phyloP scores from a whole-genome alignment of 805 yeast species.

The Lachancea kluyveri region DNA sequence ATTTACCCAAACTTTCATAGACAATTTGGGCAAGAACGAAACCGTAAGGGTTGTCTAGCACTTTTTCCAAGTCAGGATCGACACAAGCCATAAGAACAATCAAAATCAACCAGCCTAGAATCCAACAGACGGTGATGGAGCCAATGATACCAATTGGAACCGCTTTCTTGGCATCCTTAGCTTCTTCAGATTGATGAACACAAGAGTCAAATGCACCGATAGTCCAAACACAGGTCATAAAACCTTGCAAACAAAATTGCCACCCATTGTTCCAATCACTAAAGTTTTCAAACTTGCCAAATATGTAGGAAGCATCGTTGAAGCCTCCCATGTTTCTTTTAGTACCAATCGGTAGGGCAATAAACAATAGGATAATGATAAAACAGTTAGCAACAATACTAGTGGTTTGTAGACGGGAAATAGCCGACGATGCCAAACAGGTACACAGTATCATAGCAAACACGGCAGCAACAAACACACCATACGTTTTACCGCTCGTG shows the following conservation, averaged over 20 bases:
- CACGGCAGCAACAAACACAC: conserved; percentile 53
- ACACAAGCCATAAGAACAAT: conserved; percentile 50
- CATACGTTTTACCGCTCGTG: conserved; percentile 47
- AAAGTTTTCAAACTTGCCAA: conserved; percentile 42
- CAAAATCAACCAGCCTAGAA: conserved; percentile 49
- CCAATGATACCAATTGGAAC: conserved; percentile 60
- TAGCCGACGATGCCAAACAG: conserved; percentile 44
- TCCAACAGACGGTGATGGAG: conserved; percentile 48
- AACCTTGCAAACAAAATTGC: conserved; percentile 42
- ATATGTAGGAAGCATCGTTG: conserved; percentile 47
- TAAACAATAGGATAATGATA: conserved; percentile 44
- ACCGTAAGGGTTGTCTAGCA: conserved; percentile 43
- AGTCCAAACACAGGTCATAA: conserved; percentile 68
- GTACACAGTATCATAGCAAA: conserved; percentile 43
- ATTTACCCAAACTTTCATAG: conserved; percentile 52
- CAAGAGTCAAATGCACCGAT: conserved; percentile 68
- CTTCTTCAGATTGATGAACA: conserved; percentile 72
- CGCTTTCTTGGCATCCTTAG: conserved; percentile 51
- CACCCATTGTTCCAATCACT: conserved; percentile 54
- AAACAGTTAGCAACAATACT: conserved; percentile 48
- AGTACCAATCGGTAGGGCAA: conserved; percentile 57
- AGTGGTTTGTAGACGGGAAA: conserved; percentile 49
- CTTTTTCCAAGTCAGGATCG: conserved; percentile 35
- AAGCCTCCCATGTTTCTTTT: conserved; percentile 21
- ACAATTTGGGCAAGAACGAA: conserved; percentile 61